Base-by-base conservation (phyloP, 2,329 filamentous ascomycete species). In the Beauveria rudraprayagi region DNA sequence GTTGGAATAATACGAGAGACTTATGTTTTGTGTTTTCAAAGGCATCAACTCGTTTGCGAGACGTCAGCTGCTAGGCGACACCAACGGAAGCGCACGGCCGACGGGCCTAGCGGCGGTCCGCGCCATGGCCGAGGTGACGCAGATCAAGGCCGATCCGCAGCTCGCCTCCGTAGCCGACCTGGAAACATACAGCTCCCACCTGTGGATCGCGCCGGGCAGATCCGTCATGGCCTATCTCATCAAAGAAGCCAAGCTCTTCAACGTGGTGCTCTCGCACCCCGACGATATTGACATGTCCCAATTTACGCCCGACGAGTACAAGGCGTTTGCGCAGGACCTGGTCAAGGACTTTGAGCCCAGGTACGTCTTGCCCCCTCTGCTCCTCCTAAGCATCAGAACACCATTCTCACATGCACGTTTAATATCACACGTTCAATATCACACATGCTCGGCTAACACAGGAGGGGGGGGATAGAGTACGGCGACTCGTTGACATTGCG, bases 201-300 rank as follows among this genome's bases (percentile, higher is more conserved):
- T 58, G 71, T 66, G 74, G 75, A 71, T 78, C 43, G 75, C 76
- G 10, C 68, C 75, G 19, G 65, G 71, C 17, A 64, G 72, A 4
- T 77, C 78, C 52, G 74, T 76, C 26, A 79, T 80, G 75, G 73
- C 75, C 1, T 77, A 77, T 63, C 69, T 69, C 7, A 78, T 79
- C 5, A 70, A 73, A 1, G 68, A 68, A 3, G 73, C 74, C 1
- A 71, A 72, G 46, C 68, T 73, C 1, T 77, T 77, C 65, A 78
- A 78, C 62, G 73, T 78, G 70, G 77, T 78, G 0, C 67, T 78
- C 1, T 75, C 74, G 5, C 75, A 78, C 61, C 69, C 67, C 16
- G 76, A 78, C 63, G 52, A 65, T 30, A 44, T 64, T 43, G 47
- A 65, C 54, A 64, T 64, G 30, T 62, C 46, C 43, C 41, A 56